Evolutionary conservation across 1,139 yeast genomes (phyloP), one percentile per base, ranked within the genome.

Genomic region (Candida sanyaensis): DNA sequence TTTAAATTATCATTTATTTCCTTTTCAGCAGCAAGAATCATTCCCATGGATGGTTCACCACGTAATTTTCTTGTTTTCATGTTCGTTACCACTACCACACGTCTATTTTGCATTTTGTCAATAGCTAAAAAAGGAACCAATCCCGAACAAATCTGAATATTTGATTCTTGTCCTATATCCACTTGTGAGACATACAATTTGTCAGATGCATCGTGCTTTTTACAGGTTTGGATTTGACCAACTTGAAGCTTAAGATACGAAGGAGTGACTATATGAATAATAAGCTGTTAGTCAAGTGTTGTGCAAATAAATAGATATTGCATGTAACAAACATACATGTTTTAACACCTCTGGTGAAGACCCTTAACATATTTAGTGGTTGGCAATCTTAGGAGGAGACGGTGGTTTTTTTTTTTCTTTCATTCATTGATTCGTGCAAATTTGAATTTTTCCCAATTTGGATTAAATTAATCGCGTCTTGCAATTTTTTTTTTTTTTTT

Each of bases 21-120:
- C 36, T 42, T 53, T 42, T 58, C 75, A 2, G 84, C 80, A 4
- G 86, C 86, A 30, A 83, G 58, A 1, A 83, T 57, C 88, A 83
- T 83, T 1, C 84, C 87, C 50, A 79, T 77, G 0, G 86, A 80
- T 45, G 56, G 61, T 13, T 77, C 71, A 3, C 87, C 87, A 67
- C 97, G 82, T 96, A 92, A 88, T 61, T 82, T 86, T 42, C 88
- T 96, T 9, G 96, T 96, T 73, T 90, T 91, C 71, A 91, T 78
- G 73, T 90, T 90, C 55, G 96, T 90, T 55, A 91, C 88, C 44
- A 86, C 87, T 41, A 91, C 87, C 46, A 92, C 96, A 52, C 79
- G 75, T 60, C 95, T 83, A 64, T 86, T 78, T 69, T 86, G 90
- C 93, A 92, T 84, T 45, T 84, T 87, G 63, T 89, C 96, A 52